Evolutionary conservation across 345 rosid species (phyloP).

Genomic region (Theobroma cacao): DNA sequence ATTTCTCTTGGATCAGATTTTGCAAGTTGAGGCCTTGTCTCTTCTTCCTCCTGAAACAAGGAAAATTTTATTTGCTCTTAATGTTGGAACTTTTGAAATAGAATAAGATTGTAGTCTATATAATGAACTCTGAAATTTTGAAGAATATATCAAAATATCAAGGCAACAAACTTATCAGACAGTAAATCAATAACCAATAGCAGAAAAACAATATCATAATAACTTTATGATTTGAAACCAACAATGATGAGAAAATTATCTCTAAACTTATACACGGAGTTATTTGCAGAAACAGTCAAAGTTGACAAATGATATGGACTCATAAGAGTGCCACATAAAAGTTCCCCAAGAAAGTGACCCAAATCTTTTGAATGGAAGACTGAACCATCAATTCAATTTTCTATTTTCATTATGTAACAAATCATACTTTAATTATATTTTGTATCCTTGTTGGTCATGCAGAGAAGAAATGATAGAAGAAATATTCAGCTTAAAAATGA

Average conservation of each 20-base stretch:
- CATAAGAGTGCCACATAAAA: not conserved
- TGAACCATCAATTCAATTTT: not conserved
- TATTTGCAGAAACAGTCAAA: not conserved
- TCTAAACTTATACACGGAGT: not conserved
- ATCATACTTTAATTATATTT: not conserved
- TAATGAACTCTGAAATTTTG: not conserved
- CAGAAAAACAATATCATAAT: not conserved
- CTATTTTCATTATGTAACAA: not conserved
- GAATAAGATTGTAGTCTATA: not conserved
- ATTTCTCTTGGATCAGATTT: constrained; percentile 63
- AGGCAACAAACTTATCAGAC: not conserved
- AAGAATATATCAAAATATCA: not conserved
- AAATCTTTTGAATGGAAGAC: not conserved
- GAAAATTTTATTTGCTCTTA: constrained; percentile 5
- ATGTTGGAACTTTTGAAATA: not conserved
- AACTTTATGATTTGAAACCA: not conserved
- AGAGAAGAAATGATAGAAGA: not conserved
- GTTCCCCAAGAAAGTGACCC: not conserved
- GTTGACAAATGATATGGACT: not conserved
- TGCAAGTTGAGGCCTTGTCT: constrained; percentile 39
- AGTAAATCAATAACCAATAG: not conserved
- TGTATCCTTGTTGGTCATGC: not conserved
- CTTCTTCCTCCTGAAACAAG: constrained; percentile 61
- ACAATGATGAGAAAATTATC: not conserved
- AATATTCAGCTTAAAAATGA: too few relatives aligned